Evolutionary conservation across 495 filamentous ascomycete species (phyloP).

Genomic region (Parachaetomium inaequale): DNA sequence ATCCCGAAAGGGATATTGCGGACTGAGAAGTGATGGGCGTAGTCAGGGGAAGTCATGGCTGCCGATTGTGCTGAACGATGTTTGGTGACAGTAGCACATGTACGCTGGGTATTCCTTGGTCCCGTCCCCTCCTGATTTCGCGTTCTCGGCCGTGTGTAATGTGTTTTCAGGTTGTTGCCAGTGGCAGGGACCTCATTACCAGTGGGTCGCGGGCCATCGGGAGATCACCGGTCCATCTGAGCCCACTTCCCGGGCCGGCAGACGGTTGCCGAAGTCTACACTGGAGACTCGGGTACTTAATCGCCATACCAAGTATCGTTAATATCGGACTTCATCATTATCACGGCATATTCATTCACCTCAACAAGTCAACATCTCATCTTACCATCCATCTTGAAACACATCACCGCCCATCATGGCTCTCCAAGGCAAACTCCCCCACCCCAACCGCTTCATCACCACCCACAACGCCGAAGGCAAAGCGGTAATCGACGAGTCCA

Average conservation of each 20-base stretch:
- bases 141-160: neutral
- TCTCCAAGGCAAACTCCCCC: slow-evolving; percentile 26
- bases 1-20: slow-evolving; percentile 7
- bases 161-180: neutral
- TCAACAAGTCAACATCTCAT: too few species aligned
- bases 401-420: neutral
- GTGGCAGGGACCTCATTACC: neutral
- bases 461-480: slow-evolving; percentile 41
- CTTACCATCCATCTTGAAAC: neutral
- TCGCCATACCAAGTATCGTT: neutral
- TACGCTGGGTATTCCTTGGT: neutral
- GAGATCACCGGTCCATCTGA: neutral
- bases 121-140: too few species aligned
- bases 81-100: neutral
- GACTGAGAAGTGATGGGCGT: slow-evolving; percentile 11
- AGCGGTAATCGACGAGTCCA: slow-evolving; percentile 39
- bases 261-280: slow-evolving; percentile 2
- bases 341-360: too few species aligned
- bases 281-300: neutral
- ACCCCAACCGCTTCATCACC: slow-evolving; percentile 43
- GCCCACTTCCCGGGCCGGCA: slow-evolving; percentile 11
- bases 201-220: neutral
- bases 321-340: neutral
- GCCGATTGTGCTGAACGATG: neutral
- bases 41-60: slow-evolving; percentile 2